phyloP scores from a whole-genome alignment of 441 rosid species.

The Rhodomyrtus psidioides region DNA sequence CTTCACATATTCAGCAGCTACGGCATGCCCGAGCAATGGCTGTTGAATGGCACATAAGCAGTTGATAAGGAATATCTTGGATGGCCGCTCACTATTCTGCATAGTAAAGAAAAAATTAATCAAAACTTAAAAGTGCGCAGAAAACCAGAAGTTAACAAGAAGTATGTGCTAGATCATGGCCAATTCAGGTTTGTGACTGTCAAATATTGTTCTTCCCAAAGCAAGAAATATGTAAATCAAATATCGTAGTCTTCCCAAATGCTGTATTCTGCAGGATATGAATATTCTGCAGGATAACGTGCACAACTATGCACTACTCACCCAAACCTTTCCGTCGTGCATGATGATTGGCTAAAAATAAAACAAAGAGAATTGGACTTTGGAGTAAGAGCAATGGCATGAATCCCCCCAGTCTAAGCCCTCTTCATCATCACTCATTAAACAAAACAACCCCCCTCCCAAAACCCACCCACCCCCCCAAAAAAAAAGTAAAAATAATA shows the following conservation, averaged over 20 bases:
- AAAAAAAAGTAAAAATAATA: too few relatives aligned
- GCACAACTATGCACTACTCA: neutral
- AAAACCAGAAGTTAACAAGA: neutral
- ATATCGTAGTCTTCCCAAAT: neutral
- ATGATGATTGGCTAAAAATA: neutral
- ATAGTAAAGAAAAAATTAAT: slow-evolving; percentile 2
- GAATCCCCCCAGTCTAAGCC: too few relatives aligned
- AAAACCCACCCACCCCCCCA: too few relatives aligned
- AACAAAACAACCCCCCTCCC: too few relatives aligned
- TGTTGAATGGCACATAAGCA: slow-evolving; percentile 84
- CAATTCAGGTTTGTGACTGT: neutral
- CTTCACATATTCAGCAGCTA: slow-evolving; percentile 65
- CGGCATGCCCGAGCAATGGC: slow-evolving; percentile 63
- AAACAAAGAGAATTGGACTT: neutral
- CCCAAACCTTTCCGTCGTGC: neutral
- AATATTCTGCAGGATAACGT: neutral
- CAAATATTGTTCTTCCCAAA: neutral
- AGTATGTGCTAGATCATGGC: neutral
- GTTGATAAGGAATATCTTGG: slow-evolving; percentile 91
- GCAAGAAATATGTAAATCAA: neutral
- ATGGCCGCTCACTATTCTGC: slow-evolving; percentile 77
- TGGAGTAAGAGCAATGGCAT: too few relatives aligned
- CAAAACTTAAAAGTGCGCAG: neutral
- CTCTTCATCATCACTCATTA: too few relatives aligned
- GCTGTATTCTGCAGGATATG: neutral